Percentiles rank a stretch among this genome's conserved stretches.
phyloP scores from a whole-genome alignment of 1,284 basidiomycete genomes.

The Cryptococcus depauperatus region DNA sequence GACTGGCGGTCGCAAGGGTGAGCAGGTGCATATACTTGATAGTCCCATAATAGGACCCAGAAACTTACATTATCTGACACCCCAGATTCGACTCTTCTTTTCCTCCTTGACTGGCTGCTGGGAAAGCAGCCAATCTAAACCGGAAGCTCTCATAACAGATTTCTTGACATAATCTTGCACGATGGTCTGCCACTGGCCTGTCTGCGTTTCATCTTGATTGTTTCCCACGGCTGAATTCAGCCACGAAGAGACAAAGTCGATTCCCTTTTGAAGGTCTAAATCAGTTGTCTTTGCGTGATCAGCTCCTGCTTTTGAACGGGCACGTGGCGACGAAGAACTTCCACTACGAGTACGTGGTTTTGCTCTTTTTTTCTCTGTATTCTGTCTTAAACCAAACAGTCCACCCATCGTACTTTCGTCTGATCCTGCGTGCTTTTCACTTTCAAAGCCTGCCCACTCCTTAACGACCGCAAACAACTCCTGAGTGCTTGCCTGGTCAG shows the following conservation, averaged over 20 bases:
- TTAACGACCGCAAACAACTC: constrained; percentile 33
- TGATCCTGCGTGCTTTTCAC: neutral
- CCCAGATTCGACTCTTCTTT: too few species aligned
- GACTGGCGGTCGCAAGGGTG: too few species aligned
- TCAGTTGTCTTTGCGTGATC: neutral
- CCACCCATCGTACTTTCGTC: neutral
- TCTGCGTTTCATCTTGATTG: neutral
- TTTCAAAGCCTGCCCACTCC: constrained; percentile 26
- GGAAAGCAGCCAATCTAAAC: constrained; percentile 34
- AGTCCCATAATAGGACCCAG: too few species aligned
- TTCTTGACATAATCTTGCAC: constrained; percentile 36
- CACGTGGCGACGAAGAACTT: neutral
- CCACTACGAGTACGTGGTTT: neutral
- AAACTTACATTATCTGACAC: too few species aligned
- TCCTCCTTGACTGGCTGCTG: constrained; percentile 6
- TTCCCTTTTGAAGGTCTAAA: neutral
- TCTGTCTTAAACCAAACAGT: neutral
- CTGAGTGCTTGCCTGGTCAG: constrained; percentile 36
- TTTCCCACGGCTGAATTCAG: constrained; percentile 7
- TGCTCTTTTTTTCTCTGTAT: neutral
- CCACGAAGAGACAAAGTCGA: constrained; percentile 3
- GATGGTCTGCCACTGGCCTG: constrained; percentile 18
- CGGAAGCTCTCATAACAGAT: constrained; percentile 27
- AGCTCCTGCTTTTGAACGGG: neutral
- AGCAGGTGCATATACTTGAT: too few species aligned